Base-by-base conservation (phyloP, 108 stramenopile genomes). In the Aurantiochytrium sp. region DNA sequence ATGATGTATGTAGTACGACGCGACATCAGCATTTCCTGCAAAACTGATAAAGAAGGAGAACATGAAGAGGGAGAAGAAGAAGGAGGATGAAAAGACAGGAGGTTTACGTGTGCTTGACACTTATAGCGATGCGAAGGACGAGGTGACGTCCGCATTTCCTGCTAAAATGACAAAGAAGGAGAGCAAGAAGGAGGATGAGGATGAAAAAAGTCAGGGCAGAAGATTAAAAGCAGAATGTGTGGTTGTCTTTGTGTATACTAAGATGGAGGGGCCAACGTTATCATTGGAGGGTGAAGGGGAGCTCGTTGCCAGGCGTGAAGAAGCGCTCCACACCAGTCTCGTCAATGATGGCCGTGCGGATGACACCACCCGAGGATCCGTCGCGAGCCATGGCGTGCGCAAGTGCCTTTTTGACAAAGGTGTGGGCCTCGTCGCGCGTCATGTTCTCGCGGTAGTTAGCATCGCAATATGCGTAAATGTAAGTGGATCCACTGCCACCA, bases 331-430 rank as follows among this genome's bases (percentile, higher is more conserved):
- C 92, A 16, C 96, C 97, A 43, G 90, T 90, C 29, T 92, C 92
- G 5, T 91, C 93, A 71, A 98, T 96, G 59, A 91, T 91, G 71
- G 97, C 94, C 18, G 97, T 97, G 64, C 99, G 93, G 59, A 98
- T 96, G 49, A 98, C 96, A 58, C 99, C 99, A 42, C 99, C 99
- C 44, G 96, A 96, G 45, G 95, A 95, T 44, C 98, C 99, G 92
- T 99, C 99, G 43, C 99, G 92, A 6, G 97, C 96, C 99, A 99
- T 99, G 59, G 99, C 99, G 94, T 98, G 99, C 45, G 94, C 87
- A 72, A 98, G 92, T 47, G 96, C 95, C 91, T 95, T 96, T 89
- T 95, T 96, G 59, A 96, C 96, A 87, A 97, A 91, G 23, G 94
- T 87, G 35, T 93, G 90, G 16, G 95, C 96, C 93, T 98, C 97